A percentile compares a stretch with the other conserved stretches of the same genome.
phyloP scores from a whole-genome alignment of 768 basidiomycete genomes.

The Galerina marginata region DNA sequence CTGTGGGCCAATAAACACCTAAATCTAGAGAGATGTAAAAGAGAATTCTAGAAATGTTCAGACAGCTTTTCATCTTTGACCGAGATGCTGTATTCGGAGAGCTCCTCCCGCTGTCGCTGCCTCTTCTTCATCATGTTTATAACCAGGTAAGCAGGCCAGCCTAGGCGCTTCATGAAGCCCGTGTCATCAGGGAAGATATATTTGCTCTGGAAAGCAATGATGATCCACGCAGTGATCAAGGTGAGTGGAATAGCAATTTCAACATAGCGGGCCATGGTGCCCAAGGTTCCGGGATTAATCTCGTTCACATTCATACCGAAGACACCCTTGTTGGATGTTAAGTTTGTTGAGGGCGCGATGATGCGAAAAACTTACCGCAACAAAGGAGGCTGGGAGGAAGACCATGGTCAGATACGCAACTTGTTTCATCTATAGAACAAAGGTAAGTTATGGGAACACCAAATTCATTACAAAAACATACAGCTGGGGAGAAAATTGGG shows the following conservation, averaged over 20 bases:
- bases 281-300: slow-evolving; percentile 40
- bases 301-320: slow-evolving; percentile 66
- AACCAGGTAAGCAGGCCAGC: slow-evolving; percentile 28
- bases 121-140: slow-evolving; percentile 7
- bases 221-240: slow-evolving; percentile 51
- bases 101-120: background rate
- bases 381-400: slow-evolving; percentile 63
- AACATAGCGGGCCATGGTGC: slow-evolving; percentile 48
- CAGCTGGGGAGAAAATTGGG: slow-evolving; percentile 16
- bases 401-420: slow-evolving; percentile 68
- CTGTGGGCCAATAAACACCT: background rate
- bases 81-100: background rate
- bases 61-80: background rate
- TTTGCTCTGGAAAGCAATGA: slow-evolving; percentile 56
- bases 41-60: background rate
- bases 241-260: slow-evolving; percentile 52
- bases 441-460: slow-evolving; percentile 1
- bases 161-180: slow-evolving; percentile 23
- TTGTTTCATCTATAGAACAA: slow-evolving; percentile 50
- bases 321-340: slow-evolving; percentile 41
- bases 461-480: slow-evolving; percentile 14
- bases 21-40: too few species aligned
- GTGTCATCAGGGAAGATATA: slow-evolving; percentile 34
- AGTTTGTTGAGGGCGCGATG: background rate
- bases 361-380: slow-evolving; percentile 40